A percentile compares a stretch with the other conserved stretches of the same genome.
Conservation (phyloP, 2,329 filamentous ascomycete genomes). For the Aspergillus uvarum region DNA sequence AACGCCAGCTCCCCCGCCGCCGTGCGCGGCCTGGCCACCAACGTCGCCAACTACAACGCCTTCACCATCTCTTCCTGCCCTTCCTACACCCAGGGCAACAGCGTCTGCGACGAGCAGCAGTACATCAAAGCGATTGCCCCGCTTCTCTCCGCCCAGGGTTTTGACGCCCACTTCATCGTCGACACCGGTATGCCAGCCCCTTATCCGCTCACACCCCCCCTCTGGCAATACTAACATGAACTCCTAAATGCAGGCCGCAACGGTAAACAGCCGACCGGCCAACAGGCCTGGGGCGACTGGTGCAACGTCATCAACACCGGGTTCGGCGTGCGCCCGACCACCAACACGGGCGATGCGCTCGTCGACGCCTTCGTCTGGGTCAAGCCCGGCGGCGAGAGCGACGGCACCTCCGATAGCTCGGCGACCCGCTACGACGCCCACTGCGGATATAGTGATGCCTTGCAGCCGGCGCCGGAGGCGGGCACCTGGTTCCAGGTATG, state of each 20-base stretch:
- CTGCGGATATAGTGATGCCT: conserved; percentile 48
- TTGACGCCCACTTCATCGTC: conserved; percentile 55
- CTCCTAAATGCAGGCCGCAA: conserved; percentile 50
- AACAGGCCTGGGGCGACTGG: conserved; percentile 64
- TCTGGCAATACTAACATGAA: background rate
- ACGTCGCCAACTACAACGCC: conserved; percentile 61
- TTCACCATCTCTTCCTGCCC: conserved; percentile 49
- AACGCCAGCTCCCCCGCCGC: conserved; percentile 47
- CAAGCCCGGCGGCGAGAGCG: conserved; percentile 63
- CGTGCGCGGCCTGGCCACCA: conserved; percentile 56
- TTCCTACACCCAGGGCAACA: conserved; percentile 46
- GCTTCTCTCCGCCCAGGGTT: conserved; percentile 49
- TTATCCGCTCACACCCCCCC: fast-evolving
- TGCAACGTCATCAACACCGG: conserved; percentile 65
- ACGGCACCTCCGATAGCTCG: conserved; percentile 51
- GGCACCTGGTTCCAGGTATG: background rate
- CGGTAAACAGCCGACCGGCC: conserved; percentile 59
- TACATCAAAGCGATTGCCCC: conserved; percentile 55
- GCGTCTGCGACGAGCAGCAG: conserved; percentile 55
- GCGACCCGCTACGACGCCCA: conserved; percentile 55
- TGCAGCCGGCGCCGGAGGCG: background rate
- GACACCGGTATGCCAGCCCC: conserved; percentile 48
- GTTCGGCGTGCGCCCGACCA: conserved; percentile 63
- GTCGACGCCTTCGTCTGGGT: conserved; percentile 70
- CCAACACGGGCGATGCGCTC: conserved; percentile 59